Conservation (phyloP, 148 eudicot genomes). For the Chenopodium suecicum region DNA sequence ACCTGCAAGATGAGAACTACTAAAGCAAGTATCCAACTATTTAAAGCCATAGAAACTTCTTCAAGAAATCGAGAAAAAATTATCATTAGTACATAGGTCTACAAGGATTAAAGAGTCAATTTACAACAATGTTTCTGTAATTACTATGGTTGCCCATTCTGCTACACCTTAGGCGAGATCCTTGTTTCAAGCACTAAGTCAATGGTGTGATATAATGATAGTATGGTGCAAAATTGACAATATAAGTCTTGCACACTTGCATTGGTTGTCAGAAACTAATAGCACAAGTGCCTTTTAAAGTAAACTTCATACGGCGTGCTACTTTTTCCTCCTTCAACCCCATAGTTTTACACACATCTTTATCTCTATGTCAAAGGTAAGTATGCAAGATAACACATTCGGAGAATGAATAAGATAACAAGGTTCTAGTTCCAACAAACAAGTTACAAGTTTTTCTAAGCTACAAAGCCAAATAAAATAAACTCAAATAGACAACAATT, state of each 20-base stretch:
- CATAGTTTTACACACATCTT: background rate
- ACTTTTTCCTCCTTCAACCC: background rate
- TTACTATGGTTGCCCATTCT: background rate
- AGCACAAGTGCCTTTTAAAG: too few species aligned
- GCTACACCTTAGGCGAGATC: background rate
- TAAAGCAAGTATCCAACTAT: background rate
- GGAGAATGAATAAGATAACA: too few species aligned
- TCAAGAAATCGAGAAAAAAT: background rate
- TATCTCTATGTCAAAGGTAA: background rate
- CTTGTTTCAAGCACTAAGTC: background rate
- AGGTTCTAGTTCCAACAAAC: background rate
- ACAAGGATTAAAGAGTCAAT: background rate
- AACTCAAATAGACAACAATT: background rate
- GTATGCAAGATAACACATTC: background rate
- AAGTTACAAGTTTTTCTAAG: background rate
- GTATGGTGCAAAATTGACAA: background rate
- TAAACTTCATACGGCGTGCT: too few species aligned
- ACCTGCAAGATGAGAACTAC: slow-evolving; percentile 46
- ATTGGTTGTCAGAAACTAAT: background rate
- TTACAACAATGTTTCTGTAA: background rate
- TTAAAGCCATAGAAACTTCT: background rate
- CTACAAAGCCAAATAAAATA: background rate
- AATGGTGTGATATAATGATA: background rate
- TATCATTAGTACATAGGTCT: background rate
- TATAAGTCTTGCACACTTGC: background rate